phyloP scores from a whole-genome alignment of 345 rosid genomes.

The Gynandropsis gynandra region DNA sequence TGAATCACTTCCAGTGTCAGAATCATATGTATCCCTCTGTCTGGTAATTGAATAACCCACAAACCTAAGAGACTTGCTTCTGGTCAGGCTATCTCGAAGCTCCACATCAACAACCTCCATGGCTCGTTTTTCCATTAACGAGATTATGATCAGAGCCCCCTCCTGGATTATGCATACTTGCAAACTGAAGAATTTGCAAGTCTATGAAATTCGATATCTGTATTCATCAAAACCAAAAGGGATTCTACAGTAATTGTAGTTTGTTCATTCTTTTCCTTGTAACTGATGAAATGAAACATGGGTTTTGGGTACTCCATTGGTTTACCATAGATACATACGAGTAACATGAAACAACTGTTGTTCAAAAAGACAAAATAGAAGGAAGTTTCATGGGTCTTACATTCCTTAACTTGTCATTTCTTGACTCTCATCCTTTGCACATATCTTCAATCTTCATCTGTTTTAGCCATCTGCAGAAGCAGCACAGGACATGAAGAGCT shows the following conservation, averaged over 20 bases:
- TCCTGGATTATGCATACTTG: too few species aligned
- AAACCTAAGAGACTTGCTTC: too few species aligned
- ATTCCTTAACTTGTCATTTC: conserved; percentile 18
- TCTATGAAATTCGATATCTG: conserved; percentile 19
- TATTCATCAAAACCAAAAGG: conserved; percentile 21
- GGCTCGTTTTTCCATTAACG: too few species aligned
- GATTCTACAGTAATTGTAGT: conserved; percentile 26
- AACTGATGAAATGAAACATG: conserved; percentile 19
- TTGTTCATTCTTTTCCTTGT: conserved; percentile 13
- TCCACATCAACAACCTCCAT: too few species aligned
- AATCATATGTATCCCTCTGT: too few species aligned
- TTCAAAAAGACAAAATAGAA: conserved; percentile 4
- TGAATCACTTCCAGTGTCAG: too few species aligned
- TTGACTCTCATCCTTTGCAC: conserved; percentile 36
- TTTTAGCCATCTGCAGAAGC: conserved; percentile 52
- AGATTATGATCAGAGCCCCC: too few species aligned
- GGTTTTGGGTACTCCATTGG: too few species aligned
- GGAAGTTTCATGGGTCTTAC: conserved; percentile 11
- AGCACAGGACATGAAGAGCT: not conserved
- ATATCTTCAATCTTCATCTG: conserved; percentile 42
- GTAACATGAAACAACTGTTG: too few species aligned
- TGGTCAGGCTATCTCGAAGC: too few species aligned
- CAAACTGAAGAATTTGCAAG: conserved; percentile 25
- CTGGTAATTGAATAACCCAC: too few species aligned
- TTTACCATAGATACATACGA: too few species aligned